These are phyloP conservation scores for Thinopyrum elongatum DNA, from an alignment of 176 grass and related monocot species.

Conservation along the genomic window DNA sequence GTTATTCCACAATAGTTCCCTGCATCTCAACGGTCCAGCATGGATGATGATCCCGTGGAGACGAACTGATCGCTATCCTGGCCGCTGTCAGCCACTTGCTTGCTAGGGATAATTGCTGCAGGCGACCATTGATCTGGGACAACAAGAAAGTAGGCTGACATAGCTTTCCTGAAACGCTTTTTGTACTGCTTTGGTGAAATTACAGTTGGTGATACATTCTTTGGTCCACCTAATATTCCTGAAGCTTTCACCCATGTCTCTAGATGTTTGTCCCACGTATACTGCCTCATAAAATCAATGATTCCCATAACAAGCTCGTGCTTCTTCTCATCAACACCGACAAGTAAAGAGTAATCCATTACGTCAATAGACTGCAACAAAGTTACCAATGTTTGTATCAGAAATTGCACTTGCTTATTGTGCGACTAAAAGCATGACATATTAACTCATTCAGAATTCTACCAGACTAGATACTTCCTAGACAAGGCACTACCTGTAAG, in stretches of 20 bases:
- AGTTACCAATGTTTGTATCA: constrained; percentile 32
- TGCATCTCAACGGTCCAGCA: constrained; percentile 27
- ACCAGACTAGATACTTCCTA: neutral
- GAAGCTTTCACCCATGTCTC: constrained; percentile 99
- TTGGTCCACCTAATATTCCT: constrained; percentile 91
- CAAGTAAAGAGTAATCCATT: constrained; percentile 97
- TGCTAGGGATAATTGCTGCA: constrained; percentile 34
- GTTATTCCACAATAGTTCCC: constrained; percentile 6
- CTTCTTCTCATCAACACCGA: constrained; percentile 88
- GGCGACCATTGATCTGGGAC: constrained; percentile 93
- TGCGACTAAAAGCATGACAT: neutral
- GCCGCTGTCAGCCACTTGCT: constrained; percentile 39
- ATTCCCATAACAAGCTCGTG: constrained; percentile 89
- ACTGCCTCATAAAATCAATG: constrained; percentile 98
- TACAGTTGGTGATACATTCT: constrained; percentile 87
- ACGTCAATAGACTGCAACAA: constrained; percentile 84
- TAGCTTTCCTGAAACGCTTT: constrained; percentile 91
- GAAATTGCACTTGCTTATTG: constrained; percentile 15
- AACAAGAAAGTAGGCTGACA: constrained; percentile 92
- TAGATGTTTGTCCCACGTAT: constrained; percentile 97
- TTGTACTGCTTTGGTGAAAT: constrained; percentile 99
- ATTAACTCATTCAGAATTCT: constrained; percentile 17
- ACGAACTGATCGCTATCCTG: constrained; percentile 42
- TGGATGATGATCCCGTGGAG: constrained; percentile 21
- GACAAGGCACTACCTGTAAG: neutral